Percentiles rank a stretch among this genome's conserved stretches.
Conservation (phyloP, 2,329 filamentous ascomycete genomes). For the Sarocladium strictum region DNA sequence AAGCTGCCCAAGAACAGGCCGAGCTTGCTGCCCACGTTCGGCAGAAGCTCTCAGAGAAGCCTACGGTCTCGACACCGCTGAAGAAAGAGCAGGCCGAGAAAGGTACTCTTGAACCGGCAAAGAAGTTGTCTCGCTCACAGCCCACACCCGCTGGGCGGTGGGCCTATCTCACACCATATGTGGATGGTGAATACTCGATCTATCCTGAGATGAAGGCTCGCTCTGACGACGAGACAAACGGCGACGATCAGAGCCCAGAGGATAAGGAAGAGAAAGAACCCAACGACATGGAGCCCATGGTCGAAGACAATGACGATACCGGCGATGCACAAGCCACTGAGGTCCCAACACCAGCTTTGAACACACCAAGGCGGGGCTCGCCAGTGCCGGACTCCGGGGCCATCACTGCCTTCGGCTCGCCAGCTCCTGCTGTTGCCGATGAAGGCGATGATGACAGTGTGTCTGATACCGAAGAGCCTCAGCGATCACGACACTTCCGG, state of each 20-base stretch:
- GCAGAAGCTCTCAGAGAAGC: not conserved
- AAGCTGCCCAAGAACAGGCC: slow-evolving; percentile 7
- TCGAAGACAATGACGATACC: slow-evolving; percentile 26
- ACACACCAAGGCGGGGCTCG: slow-evolving; percentile 33
- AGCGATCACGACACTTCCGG: slow-evolving; percentile 27
- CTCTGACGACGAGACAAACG: slow-evolving; percentile 21
- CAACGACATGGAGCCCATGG: slow-evolving; percentile 15
- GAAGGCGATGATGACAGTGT: slow-evolving; percentile 27
- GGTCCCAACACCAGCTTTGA: slow-evolving; percentile 29
- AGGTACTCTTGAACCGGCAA: not conserved
- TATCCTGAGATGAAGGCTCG: slow-evolving; percentile 33
- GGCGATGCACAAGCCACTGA: slow-evolving; percentile 24
- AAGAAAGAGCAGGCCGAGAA: slow-evolving; percentile 8
- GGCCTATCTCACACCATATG: slow-evolving; percentile 34
- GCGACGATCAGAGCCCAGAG: slow-evolving; percentile 25
- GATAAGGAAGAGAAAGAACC: slow-evolving; percentile 21
- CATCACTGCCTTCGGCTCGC: slow-evolving; percentile 30
- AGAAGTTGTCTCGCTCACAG: slow-evolving; percentile 18
- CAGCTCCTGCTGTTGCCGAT: slow-evolving; percentile 30
- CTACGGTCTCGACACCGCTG: slow-evolving; percentile 2
- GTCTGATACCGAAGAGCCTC: slow-evolving; percentile 27
- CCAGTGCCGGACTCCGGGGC: slow-evolving; percentile 32
- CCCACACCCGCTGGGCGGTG: slow-evolving; percentile 27
- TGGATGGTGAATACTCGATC: slow-evolving; percentile 30
- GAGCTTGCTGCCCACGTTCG: slow-evolving; percentile 3